A percentile compares a stretch with the other conserved stretches of the same genome.
phyloP scores from a whole-genome alignment of 257 asterid genomes.

The Ophiorrhiza pumila region DNA sequence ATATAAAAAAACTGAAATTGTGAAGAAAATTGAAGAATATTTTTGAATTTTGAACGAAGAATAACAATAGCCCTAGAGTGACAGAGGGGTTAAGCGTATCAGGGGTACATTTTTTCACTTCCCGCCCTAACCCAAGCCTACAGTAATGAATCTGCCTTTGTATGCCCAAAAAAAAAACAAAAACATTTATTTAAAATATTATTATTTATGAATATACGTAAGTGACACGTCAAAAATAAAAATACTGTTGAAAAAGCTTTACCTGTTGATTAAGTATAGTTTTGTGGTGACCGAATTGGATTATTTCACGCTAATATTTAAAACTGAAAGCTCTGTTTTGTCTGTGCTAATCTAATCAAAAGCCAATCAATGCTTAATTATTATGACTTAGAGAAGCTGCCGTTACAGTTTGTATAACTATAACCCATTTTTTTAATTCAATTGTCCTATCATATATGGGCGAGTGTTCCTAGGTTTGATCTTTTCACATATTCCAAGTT shows the following conservation, averaged over 20 bases:
- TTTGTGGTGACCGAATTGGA: too few relatives aligned
- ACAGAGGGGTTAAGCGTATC: slow-evolving; percentile 1
- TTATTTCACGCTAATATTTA: too few relatives aligned
- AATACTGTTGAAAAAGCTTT: too few relatives aligned
- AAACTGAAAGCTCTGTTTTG: slow-evolving; percentile 1
- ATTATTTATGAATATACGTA: slow-evolving; percentile 4
- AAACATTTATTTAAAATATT: too few relatives aligned
- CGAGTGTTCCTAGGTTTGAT: too few relatives aligned
- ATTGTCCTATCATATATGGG: too few relatives aligned
- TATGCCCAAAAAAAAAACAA: neutral
- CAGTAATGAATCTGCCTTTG: too few relatives aligned
- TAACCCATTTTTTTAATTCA: too few relatives aligned
- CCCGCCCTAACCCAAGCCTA: slow-evolving; percentile 58
- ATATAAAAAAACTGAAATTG: neutral
- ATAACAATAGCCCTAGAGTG: slow-evolving; percentile 53
- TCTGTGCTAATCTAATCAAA: neutral
- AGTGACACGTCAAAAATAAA: slow-evolving; percentile 18
- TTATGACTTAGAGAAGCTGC: neutral
- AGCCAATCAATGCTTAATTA: slow-evolving; percentile 11
- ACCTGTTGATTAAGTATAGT: too few relatives aligned
- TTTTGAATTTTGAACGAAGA: slow-evolving; percentile 28
- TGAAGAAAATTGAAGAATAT: neutral
- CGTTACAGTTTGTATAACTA: too few relatives aligned
- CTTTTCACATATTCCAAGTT: too few relatives aligned
- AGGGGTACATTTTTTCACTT: slow-evolving; percentile 35